Conservation (phyloP, 257 asterid species). For the Ophiorrhiza pumila region DNA sequence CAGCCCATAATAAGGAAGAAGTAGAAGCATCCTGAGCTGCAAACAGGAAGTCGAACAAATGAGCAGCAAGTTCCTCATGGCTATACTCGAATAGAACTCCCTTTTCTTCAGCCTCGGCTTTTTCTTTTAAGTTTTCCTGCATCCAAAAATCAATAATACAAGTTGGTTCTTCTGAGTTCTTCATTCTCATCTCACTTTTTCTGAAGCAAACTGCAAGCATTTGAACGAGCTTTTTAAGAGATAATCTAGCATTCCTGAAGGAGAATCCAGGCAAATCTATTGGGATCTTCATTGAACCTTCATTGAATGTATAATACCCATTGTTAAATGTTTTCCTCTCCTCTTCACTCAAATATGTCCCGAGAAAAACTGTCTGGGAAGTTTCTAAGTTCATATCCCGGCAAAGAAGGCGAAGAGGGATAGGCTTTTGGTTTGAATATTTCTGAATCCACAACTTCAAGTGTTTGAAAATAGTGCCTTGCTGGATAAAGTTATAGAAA, state of each 20-base stretch:
- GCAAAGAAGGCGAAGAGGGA: slow-evolving; percentile 61
- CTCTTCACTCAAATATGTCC: slow-evolving; percentile 51
- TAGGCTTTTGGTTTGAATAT: slow-evolving; percentile 17
- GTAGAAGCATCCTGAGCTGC: slow-evolving; percentile 95
- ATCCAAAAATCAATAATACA: slow-evolving; percentile 81
- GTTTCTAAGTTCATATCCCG: slow-evolving; percentile 85
- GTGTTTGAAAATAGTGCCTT: slow-evolving; percentile 61
- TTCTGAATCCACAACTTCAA: slow-evolving; percentile 45
- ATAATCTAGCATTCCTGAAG: slow-evolving; percentile 66
- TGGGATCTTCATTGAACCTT: slow-evolving; percentile 71
- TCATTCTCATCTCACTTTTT: slow-evolving; percentile 54
- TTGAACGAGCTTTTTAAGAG: slow-evolving; percentile 48
- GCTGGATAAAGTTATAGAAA: slow-evolving; percentile 54
- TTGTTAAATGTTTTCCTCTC: slow-evolving; percentile 46
- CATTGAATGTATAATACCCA: slow-evolving; percentile 67
- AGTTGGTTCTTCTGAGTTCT: slow-evolving; percentile 51
- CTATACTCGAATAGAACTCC: slow-evolving; percentile 17
- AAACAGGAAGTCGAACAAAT: slow-evolving; percentile 71
- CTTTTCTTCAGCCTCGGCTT: slow-evolving; percentile 20
- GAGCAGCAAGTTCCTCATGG: slow-evolving; percentile 56
- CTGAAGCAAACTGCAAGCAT: slow-evolving; percentile 53
- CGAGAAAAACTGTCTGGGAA: slow-evolving; percentile 83
- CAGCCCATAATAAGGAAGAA: slow-evolving; percentile 74
- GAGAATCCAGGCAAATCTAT: slow-evolving; percentile 83
- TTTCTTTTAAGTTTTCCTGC: slow-evolving; percentile 45